phyloP scores from a whole-genome alignment of 495 filamentous ascomycete genomes.

The Aspergillus mulundensis region DNA sequence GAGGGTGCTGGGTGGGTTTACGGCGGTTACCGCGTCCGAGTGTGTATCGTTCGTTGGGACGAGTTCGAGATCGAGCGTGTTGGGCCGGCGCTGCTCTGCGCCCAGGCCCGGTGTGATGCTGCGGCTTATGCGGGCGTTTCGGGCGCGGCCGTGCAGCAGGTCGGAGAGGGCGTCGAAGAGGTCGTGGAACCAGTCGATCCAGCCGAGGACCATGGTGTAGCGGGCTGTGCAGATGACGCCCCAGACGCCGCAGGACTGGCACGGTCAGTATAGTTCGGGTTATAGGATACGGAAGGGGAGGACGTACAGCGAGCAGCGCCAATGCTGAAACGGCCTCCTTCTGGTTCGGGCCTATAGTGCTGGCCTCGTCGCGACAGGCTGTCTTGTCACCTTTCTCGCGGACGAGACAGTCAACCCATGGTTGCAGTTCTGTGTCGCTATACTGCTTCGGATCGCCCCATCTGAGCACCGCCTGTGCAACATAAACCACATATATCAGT shows the following conservation, averaged over 20 bases:
- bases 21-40: neutral
- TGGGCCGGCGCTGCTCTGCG: neutral
- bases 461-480: neutral
- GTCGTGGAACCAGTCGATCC: slow-evolving; percentile 32
- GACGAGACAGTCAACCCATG: slow-evolving; percentile 5
- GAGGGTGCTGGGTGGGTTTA: neutral
- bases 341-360: neutral
- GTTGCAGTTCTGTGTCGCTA: neutral
- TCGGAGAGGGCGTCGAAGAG: neutral
- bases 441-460: neutral
- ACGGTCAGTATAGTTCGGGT: too few relatives aligned
- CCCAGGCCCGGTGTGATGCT: neutral
- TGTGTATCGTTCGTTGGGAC: neutral
- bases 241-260: slow-evolving; percentile 9
- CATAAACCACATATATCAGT: slow-evolving; percentile 58
- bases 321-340: neutral
- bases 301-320: slow-evolving; percentile 3
- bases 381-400: neutral
- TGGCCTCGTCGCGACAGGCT: neutral
- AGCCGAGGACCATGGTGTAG: slow-evolving; percentile 46
- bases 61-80: neutral
- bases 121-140: neutral
- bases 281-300: neutral
- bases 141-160: neutral
- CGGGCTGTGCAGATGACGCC: slow-evolving; percentile 8